A percentile compares a stretch with the other conserved stretches of the same genome.
Evolutionary conservation across 2,329 filamentous ascomycete genomes (phyloP).

Genomic region (Colletotrichum brevisporum): DNA sequence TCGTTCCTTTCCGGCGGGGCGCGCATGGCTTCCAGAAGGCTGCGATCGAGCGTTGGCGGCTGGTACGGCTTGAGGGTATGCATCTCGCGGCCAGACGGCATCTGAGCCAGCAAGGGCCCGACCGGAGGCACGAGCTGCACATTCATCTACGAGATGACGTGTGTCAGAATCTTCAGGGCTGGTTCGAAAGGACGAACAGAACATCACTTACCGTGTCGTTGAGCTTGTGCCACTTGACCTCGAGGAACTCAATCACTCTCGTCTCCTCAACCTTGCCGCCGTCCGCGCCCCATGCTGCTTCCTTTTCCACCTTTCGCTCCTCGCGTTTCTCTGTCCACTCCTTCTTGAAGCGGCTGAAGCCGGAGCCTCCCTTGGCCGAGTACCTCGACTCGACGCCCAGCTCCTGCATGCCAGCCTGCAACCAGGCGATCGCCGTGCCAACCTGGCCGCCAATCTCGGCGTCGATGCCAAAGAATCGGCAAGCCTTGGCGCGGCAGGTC

Average conservation of each 20-base stretch:
- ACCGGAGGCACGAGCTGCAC: slow-evolving; percentile 82
- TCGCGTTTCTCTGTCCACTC: slow-evolving; percentile 84
- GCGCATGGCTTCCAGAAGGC: slow-evolving; percentile 74
- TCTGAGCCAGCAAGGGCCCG: slow-evolving; percentile 79
- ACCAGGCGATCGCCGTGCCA: slow-evolving; percentile 89
- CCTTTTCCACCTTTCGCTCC: slow-evolving; percentile 83
- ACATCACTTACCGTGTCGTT: slow-evolving; percentile 83
- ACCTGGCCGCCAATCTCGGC: slow-evolving; percentile 86
- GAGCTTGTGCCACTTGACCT: slow-evolving; percentile 90
- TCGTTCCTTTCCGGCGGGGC: slow-evolving; percentile 63
- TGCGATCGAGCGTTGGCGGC: slow-evolving; percentile 74
- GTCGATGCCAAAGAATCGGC: slow-evolving; percentile 91
- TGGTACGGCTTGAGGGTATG: slow-evolving; percentile 79
- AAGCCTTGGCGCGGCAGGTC: slow-evolving; percentile 86
- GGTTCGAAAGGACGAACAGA: neutral
- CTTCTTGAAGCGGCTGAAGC: slow-evolving; percentile 77
- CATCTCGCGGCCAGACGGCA: slow-evolving; percentile 92
- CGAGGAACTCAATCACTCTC: slow-evolving; percentile 87
- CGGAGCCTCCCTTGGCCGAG: slow-evolving; percentile 68
- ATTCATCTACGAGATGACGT: slow-evolving; percentile 72
- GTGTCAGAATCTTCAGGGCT: neutral
- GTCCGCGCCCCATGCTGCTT: slow-evolving; percentile 82
- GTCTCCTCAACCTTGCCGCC: slow-evolving; percentile 88
- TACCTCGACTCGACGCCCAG: slow-evolving; percentile 74
- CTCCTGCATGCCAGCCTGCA: slow-evolving; percentile 82